These are phyloP conservation scores for Sorghum bicolor DNA, from an alignment of 176 grass and related monocot species.

Conservation along the genomic window Sorghum_bicolor_NCBIv3 NC_012871.2:67672001-67672500, in stretches of 20 bases:
- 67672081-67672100: background rate
- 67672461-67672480: too few species aligned
- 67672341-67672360: conserved; percentile 8
- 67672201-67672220: background rate
- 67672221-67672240: background rate
- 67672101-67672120: background rate
- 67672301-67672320: background rate
- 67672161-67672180: background rate
- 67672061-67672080: background rate
- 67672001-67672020: background rate
- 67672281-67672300: background rate
- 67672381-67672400: background rate
- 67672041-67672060: background rate
- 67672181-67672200: background rate
- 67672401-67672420: background rate
- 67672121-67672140: background rate
- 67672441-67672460: too few species aligned
- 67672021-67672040: background rate
- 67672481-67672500: too few species aligned
- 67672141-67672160: background rate
- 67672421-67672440: background rate
- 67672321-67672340: background rate
- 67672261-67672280: background rate
- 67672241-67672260: background rate
- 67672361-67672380: background rate